Percentiles rank a stretch among this genome's conserved stretches.
Evolutionary conservation across 192 early-diverging fungal species (phyloP).

Genomic region (Coemansia sp.): DNA sequence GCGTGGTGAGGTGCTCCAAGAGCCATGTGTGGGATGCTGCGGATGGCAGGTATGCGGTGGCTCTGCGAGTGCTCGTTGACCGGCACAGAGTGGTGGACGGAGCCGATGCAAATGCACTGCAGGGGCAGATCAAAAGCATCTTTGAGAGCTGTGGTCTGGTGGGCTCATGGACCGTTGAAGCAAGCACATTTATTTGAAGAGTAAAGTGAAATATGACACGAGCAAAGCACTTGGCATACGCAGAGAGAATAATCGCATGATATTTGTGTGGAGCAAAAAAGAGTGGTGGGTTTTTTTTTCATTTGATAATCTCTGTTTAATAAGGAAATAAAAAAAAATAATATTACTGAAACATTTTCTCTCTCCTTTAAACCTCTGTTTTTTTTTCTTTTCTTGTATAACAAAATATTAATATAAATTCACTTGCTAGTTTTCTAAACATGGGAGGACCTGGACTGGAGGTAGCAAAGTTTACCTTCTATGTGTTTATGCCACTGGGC

Average conservation of each 20-base stretch:
- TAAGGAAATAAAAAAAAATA: neutral
- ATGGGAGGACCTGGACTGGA: constrained; percentile 51
- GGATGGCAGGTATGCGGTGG: constrained; percentile 4
- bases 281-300: neutral
- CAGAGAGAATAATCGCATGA: neutral
- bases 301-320: neutral
- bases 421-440: too few species aligned
- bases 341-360: constrained; percentile 1
- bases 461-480: constrained; percentile 46
- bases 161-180: constrained; percentile 19
- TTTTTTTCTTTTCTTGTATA: neutral
- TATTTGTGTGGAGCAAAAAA: too few species aligned
- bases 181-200: neutral
- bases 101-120: neutral
- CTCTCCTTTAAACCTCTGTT: constrained; percentile 5
- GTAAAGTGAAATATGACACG: too few species aligned
- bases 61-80: constrained; percentile 18
- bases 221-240: too few species aligned
- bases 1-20: constrained; percentile 18
- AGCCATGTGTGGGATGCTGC: constrained; percentile 26
- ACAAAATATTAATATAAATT: too few species aligned
- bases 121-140: constrained; percentile 16
- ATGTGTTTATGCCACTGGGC: constrained; percentile 49
- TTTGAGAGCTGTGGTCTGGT: constrained; percentile 8
- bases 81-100: neutral